Conservation (phyloP, 2,329 filamentous ascomycete species). For the Claviceps capensis region DNA sequence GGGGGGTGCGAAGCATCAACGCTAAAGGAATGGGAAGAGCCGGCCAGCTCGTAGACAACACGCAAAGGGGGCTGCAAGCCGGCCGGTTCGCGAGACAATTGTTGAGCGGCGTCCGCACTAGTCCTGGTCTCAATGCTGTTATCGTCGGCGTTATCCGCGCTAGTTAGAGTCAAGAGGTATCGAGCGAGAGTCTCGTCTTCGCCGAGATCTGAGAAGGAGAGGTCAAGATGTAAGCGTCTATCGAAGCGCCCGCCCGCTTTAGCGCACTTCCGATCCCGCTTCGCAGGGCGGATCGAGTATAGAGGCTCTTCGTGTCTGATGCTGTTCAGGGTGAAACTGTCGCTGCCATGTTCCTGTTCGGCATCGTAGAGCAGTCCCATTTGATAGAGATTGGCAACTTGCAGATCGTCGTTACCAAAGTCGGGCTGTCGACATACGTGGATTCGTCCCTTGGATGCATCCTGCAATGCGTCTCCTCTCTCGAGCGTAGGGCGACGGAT, state of each 20-base stretch:
- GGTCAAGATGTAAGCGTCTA: slow-evolving; percentile 20
- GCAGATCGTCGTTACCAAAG: slow-evolving; percentile 13
- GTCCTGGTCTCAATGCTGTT: slow-evolving; percentile 8
- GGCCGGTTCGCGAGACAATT: slow-evolving; percentile 5
- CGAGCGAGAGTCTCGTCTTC: slow-evolving; percentile 25
- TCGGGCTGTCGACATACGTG: slow-evolving; percentile 12
- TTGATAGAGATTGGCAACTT: slow-evolving; percentile 28
- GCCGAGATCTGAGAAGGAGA: slow-evolving; percentile 29
- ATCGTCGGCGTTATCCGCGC: slow-evolving; percentile 4
- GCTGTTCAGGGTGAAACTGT: slow-evolving; percentile 24
- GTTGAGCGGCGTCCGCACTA: slow-evolving; percentile 7
- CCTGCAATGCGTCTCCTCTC: slow-evolving; percentile 33
- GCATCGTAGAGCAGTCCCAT: slow-evolving; percentile 31
- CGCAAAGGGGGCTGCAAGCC: slow-evolving; percentile 20
- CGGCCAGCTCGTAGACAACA: slow-evolving; percentile 26
- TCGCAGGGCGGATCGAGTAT: slow-evolving; percentile 24
- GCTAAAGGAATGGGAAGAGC: slow-evolving; percentile 19
- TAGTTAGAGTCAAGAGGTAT: slow-evolving; percentile 17
- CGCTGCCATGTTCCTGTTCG: slow-evolving; percentile 16
- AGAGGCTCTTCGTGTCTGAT: slow-evolving; percentile 24
- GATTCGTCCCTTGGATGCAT: slow-evolving; percentile 21
- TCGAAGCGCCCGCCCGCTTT: slow-evolving; percentile 10
- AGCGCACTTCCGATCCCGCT: slow-evolving; percentile 16
- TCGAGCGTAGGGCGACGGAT: slow-evolving; percentile 28
- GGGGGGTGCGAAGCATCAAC: slow-evolving; percentile 23